phyloP scores from a whole-genome alignment of 1,284 basidiomycete species.

The Cutaneotrichosporon sp. region DNA sequence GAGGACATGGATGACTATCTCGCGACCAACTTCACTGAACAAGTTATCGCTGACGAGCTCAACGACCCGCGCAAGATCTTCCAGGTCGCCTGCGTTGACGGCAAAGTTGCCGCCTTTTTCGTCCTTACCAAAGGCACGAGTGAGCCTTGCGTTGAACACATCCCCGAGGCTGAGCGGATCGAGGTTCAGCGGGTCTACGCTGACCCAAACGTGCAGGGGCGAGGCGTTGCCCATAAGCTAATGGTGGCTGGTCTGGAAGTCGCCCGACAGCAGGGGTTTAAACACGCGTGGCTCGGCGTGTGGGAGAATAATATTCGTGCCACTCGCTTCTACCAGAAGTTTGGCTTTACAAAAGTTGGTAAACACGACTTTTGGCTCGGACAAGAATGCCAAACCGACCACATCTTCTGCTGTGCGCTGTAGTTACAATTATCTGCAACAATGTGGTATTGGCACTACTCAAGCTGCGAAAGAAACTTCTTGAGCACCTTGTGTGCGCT shows the following conservation, averaged over 20 bases:
- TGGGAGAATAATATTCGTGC: conserved; percentile 32
- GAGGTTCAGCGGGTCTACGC: conserved; percentile 17
- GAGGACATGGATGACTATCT: conserved; percentile 15
- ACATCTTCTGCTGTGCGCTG: conserved; percentile 7
- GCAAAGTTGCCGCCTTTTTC: conserved; percentile 7
- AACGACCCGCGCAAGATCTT: background rate
- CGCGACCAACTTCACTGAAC: conserved; percentile 5
- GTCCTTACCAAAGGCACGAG: conserved; percentile 2
- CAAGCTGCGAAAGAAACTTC: conserved; percentile 11
- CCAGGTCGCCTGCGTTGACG: conserved; percentile 2
- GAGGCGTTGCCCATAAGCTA: conserved; percentile 22
- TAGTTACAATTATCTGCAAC: too few species aligned
- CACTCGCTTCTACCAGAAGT: conserved; percentile 27
- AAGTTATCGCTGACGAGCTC: conserved; percentile 5
- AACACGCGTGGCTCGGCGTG: conserved; percentile 34
- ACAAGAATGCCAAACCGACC: conserved; percentile 13
- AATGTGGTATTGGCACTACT: too few species aligned
- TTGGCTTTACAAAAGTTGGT: conserved; percentile 25
- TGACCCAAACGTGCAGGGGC: conserved; percentile 25
- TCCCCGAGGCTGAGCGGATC: conserved; percentile 3
- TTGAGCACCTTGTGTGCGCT: background rate
- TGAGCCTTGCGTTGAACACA: conserved; percentile 12
- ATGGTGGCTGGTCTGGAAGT: conserved; percentile 18
- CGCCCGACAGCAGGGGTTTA: conserved; percentile 18
- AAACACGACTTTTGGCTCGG: conserved; percentile 16